Evolutionary conservation across 2,329 filamentous ascomycete genomes (phyloP).

Genomic region (Corinectria fuckeliana): DNA sequence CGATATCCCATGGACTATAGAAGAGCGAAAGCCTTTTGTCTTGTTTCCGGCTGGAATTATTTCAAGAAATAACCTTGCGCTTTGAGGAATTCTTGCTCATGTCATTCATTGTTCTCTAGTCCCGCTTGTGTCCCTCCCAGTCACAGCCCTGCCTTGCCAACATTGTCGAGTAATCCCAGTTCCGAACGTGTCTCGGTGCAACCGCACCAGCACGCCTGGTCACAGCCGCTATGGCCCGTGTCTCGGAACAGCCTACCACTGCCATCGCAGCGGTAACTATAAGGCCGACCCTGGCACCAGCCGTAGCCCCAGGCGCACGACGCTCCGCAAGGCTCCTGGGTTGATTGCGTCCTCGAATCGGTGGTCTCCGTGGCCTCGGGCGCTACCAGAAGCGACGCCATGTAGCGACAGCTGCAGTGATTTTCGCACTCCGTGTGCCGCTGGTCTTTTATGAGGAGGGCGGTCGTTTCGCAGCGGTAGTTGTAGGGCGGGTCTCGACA

Average conservation of each 20-base stretch:
- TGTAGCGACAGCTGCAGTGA: background rate
- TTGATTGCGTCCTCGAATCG: background rate
- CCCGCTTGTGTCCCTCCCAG: too few relatives aligned
- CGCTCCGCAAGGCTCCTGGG: background rate
- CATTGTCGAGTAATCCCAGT: too few relatives aligned
- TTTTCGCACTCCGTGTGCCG: background rate
- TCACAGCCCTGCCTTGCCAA: background rate
- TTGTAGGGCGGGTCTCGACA: background rate
- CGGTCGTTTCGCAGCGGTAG: background rate
- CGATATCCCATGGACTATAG: background rate
- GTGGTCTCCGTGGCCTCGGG: background rate
- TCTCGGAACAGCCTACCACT: background rate
- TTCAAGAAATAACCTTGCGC: background rate
- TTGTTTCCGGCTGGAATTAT: background rate
- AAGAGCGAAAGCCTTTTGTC: background rate
- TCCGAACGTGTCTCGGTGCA: background rate
- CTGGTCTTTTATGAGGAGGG: background rate
- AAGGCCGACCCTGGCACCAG: background rate
- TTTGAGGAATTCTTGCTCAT: background rate
- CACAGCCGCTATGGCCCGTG: background rate
- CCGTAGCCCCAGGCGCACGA: background rate
- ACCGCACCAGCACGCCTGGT: constrained; percentile 1
- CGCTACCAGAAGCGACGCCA: background rate
- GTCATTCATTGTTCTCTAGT: background rate
- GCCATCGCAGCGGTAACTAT: background rate